Percentiles rank a stretch among this genome's conserved stretches.
Conservation (phyloP, 1,139 yeast species). For the Debaryomyces fabryi region DNA sequence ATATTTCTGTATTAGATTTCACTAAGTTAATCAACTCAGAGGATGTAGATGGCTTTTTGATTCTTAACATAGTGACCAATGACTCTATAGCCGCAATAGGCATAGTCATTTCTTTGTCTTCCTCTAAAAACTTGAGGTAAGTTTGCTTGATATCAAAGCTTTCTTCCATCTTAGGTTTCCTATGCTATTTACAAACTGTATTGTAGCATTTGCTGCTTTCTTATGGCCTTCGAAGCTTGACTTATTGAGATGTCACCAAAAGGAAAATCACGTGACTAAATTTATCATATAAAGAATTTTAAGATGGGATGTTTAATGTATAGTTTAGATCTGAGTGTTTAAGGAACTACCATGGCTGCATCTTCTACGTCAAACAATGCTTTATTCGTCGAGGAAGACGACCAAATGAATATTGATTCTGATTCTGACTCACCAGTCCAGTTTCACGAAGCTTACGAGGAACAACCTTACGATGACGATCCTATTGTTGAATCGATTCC, state of each 20-base stretch:
- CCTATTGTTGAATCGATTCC: slow-evolving; percentile 82
- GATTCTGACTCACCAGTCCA: slow-evolving; percentile 12
- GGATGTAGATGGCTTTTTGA: slow-evolving; percentile 87
- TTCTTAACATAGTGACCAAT: slow-evolving; percentile 76
- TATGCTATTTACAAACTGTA: slow-evolving; percentile 1
- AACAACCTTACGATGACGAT: slow-evolving; percentile 53
- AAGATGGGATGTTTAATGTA: not conserved
- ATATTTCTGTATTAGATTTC: slow-evolving; percentile 69
- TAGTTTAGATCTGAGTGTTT: not conserved
- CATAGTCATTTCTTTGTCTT: slow-evolving; percentile 96
- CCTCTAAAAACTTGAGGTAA: slow-evolving; percentile 76
- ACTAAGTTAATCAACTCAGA: slow-evolving; percentile 86
- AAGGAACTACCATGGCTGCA: slow-evolving; percentile 2
- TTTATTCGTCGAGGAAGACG: slow-evolving; percentile 21
- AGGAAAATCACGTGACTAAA: not conserved
- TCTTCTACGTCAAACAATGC: slow-evolving; percentile 3
- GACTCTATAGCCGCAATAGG: slow-evolving; percentile 99
- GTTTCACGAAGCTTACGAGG: slow-evolving; percentile 16
- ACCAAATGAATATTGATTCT: slow-evolving; percentile 13
- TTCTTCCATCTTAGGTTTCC: slow-evolving; percentile 16
- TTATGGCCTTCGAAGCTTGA: not conserved
- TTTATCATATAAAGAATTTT: not conserved
- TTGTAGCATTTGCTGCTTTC: not conserved
- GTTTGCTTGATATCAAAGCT: slow-evolving; percentile 80
- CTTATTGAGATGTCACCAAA: not conserved